A percentile compares a stretch with the other conserved stretches of the same genome.
Conservation (phyloP, 371 early-diverging fungal genomes). For the Cokeromyces recurvatus region DNA sequence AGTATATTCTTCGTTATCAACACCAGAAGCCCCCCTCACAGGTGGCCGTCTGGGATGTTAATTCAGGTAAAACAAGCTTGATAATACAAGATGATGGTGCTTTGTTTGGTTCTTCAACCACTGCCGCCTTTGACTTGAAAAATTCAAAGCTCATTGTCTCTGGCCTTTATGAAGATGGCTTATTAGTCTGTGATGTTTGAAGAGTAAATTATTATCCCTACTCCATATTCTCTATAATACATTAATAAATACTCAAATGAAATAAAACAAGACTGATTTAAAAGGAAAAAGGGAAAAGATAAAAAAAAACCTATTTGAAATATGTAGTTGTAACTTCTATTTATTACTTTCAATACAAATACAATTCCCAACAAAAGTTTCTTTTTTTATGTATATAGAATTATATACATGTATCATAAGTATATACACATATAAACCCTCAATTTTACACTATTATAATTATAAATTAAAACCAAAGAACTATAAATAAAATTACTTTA, state of each 20-base stretch:
- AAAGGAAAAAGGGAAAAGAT: too few relatives aligned
- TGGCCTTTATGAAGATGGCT: slow-evolving; percentile 28
- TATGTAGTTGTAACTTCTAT: too few relatives aligned
- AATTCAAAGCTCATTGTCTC: slow-evolving; percentile 23
- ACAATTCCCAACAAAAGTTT: too few relatives aligned
- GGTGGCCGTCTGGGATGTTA: slow-evolving; percentile 24
- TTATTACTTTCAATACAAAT: too few relatives aligned
- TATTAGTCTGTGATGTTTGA: slow-evolving; percentile 22
- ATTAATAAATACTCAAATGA: too few relatives aligned
- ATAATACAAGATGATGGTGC: slow-evolving; percentile 31
- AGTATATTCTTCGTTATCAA: slow-evolving; percentile 5
- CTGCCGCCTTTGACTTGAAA: slow-evolving; percentile 20
- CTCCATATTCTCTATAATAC: too few relatives aligned
- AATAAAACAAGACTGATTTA: too few relatives aligned
- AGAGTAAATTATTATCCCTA: background rate
- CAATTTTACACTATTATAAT: too few relatives aligned
- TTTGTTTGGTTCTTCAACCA: slow-evolving; percentile 25
- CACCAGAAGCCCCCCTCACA: slow-evolving; percentile 21
- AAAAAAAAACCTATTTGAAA: too few relatives aligned
- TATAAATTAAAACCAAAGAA: background rate
- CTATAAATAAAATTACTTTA: background rate
- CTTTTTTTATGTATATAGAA: background rate
- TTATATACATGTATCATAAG: background rate
- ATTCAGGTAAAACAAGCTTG: slow-evolving; percentile 11
- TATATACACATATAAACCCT: background rate